A percentile compares a stretch with the other conserved stretches of the same genome.
phyloP scores from a whole-genome alignment of 148 eudicot genomes.

The Persicaria tinctoria region DNA sequence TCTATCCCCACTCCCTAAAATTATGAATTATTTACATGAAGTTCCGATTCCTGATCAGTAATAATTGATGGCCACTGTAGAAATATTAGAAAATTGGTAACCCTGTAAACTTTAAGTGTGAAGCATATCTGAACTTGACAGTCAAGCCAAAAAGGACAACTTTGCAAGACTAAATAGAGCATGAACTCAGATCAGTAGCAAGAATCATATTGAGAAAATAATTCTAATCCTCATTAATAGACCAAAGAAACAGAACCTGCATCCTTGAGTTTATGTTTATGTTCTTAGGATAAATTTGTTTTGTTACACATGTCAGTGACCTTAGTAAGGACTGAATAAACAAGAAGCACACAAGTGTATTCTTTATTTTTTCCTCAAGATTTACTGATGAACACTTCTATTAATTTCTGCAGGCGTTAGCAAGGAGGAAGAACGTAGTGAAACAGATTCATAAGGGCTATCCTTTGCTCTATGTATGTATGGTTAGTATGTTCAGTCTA shows the following conservation, averaged over 20 bases:
- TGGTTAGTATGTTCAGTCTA: constrained; percentile 46
- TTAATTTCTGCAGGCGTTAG: not conserved
- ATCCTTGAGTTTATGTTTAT: not conserved
- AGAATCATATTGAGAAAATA: not conserved
- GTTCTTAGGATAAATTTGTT: not conserved
- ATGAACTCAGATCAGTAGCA: not conserved
- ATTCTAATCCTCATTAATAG: not conserved
- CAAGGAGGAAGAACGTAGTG: constrained; percentile 14
- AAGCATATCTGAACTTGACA: not conserved
- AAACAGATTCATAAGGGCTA: constrained; percentile 38
- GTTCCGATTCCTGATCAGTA: not conserved
- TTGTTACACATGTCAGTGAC: not conserved
- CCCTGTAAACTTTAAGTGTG: not conserved
- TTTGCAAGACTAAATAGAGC: not conserved
- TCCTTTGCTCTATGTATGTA: constrained; percentile 47
- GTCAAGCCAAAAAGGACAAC: not conserved
- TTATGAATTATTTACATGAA: not conserved
- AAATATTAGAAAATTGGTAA: not conserved
- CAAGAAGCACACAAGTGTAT: not conserved
- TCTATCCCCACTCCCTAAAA: not conserved
- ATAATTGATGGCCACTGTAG: not conserved
- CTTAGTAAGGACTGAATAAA: not conserved
- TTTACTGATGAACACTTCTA: not conserved
- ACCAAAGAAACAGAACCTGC: not conserved
- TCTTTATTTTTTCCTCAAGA: not conserved